Percentiles rank a stretch among this genome's conserved stretches.
phyloP scores from a whole-genome alignment of 2,329 filamentous ascomycete genomes.

The Didymella exigua region DNA sequence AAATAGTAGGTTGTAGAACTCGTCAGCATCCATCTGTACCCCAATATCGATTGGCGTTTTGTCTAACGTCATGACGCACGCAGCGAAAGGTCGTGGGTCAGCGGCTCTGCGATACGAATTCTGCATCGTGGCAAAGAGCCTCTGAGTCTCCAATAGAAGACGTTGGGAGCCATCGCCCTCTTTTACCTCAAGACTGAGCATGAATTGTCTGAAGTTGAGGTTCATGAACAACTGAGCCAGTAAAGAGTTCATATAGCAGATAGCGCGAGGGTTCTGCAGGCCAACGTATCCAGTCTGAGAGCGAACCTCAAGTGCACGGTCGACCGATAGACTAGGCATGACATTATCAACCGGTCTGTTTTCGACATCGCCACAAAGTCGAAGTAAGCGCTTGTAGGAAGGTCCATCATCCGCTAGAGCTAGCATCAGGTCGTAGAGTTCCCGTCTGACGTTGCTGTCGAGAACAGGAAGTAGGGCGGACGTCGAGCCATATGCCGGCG shows the following conservation, averaged over 20 bases:
- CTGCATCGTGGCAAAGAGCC: constrained; percentile 85
- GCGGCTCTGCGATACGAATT: constrained; percentile 75
- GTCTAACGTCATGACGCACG: constrained; percentile 80
- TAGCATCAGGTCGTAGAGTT: constrained; percentile 46
- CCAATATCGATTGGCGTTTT: constrained; percentile 82
- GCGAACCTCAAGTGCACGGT: constrained; percentile 71
- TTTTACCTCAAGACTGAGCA: constrained; percentile 64
- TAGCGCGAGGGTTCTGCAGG: constrained; percentile 89
- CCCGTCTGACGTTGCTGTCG: constrained; percentile 43
- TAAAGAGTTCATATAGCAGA: constrained; percentile 95
- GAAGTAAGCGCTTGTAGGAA: constrained; percentile 38
- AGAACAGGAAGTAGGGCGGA: constrained; percentile 37
- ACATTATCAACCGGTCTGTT: constrained; percentile 58
- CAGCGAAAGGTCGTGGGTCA: constrained; percentile 74
- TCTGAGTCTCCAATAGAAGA: constrained; percentile 77
- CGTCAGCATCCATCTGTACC: constrained; percentile 96
- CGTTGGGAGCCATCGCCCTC: constrained; percentile 64
- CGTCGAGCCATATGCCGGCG: not conserved
- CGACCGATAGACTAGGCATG: constrained; percentile 61
- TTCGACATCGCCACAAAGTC: constrained; percentile 29
- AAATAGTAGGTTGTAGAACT: constrained; percentile 94
- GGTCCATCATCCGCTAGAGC: constrained; percentile 40
- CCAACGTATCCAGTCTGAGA: constrained; percentile 84
- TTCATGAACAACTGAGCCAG: constrained; percentile 98
- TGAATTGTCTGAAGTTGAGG: constrained; percentile 80